Evolutionary conservation across 2,329 filamentous ascomycete genomes (phyloP).

Genomic region (Tricladium varicosporioides): DNA sequence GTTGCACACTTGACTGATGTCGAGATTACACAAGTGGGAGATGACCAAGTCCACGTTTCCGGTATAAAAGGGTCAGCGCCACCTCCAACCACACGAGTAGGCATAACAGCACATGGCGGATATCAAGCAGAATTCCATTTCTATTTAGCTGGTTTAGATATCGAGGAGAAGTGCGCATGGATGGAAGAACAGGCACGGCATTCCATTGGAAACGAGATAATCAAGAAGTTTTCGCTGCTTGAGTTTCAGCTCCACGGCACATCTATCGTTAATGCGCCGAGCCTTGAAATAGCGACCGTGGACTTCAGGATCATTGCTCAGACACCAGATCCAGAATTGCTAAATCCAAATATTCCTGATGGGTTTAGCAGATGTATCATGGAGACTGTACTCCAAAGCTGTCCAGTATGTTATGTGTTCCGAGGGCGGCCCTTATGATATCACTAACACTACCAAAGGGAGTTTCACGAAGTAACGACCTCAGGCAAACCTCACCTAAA

Average conservation of each 20-base stretch:
- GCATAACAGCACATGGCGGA: constrained; percentile 42
- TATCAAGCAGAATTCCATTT: constrained; percentile 45
- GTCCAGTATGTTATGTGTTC: constrained; percentile 38
- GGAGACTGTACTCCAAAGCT: constrained; percentile 18
- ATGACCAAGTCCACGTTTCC: constrained; percentile 38
- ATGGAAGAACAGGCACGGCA: constrained; percentile 39
- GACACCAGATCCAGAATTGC: constrained; percentile 37
- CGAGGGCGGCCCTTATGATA: constrained; percentile 20
- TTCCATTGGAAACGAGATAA: constrained; percentile 31
- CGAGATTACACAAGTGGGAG: constrained; percentile 47
- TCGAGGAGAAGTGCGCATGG: constrained; percentile 40
- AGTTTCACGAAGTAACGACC: constrained; percentile 38
- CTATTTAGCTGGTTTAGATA: constrained; percentile 42
- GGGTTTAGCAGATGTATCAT: constrained; percentile 5
- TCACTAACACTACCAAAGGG: constrained; percentile 13
- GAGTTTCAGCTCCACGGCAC: constrained; percentile 37
- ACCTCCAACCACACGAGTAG: constrained; percentile 36
- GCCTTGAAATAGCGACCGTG: constrained; percentile 46
- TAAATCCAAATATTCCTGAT: constrained; percentile 34
- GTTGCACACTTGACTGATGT: constrained; percentile 50
- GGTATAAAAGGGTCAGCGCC: constrained; percentile 36
- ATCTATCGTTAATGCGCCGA: constrained; percentile 37
- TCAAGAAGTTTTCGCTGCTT: constrained; percentile 35
- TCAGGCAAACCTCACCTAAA: constrained; percentile 36
- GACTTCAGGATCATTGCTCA: constrained; percentile 47